Base-by-base conservation (phyloP, 495 filamentous ascomycete genomes). In the Cetradonia linearis region DNA sequence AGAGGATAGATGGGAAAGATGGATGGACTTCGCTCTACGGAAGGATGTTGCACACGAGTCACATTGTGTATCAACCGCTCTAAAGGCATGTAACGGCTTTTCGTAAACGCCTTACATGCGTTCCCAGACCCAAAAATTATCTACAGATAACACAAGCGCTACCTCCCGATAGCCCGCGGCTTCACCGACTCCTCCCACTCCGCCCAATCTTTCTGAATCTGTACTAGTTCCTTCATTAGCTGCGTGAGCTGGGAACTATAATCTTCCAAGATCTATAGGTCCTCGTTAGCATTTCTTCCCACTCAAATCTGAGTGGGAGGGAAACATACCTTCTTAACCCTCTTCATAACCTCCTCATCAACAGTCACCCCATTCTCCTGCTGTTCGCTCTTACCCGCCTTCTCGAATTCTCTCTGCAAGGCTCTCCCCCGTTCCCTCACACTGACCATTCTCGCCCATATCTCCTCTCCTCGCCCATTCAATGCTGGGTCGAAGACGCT, bases 371-470 rank as follows among this genome's bases (percentile, higher is more conserved):
- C 75, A 28, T 77, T 74, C 9, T 71, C 69, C 69, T 71, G 76
- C 63, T 61, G 71, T 50, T 71, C 69, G 57, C 70, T 82, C 71
- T 66, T 80, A 61, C 80, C 83, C 57, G 78, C 70, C 68, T 82
- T 86, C 66, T 86, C 84, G 64, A 93, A 78, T 74, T 96, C 91
- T 55, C 78, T 78, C 71, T 89, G 86, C 63, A 99, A 73, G 49
- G 82, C 80, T 67, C 85, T 83, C 37, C 87, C 87, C 63, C 89
- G 81, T 62, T 92, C 89, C 64, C 88, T 77, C 38, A 96, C 82
- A 30, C 85, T 85, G 58, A 95, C 81, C 80, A 99, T 86, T 36
- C 94, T 78, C 38, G 93, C 94, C 93, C 93, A 99, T 54, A 99
- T 87, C 75, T 99, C 93, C 72, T 99, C 93, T 56, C 83, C 83